A percentile compares a stretch with the other conserved stretches of the same genome.
phyloP scores from a whole-genome alignment of 2,329 filamentous ascomycete species.

The Amylocarpus encephaloides region DNA sequence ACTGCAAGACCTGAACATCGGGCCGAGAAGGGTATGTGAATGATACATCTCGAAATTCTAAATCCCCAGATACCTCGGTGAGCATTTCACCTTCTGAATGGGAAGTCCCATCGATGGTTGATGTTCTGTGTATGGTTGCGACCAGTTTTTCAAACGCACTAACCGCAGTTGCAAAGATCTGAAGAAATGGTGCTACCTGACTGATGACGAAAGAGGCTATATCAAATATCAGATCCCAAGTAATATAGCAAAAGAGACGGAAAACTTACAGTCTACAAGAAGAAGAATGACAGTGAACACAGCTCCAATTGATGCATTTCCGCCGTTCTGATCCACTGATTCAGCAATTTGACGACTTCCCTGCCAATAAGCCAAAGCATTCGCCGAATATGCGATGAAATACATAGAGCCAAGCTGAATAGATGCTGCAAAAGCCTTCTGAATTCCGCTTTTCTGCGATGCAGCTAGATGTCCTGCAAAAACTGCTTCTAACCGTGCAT shows the following conservation, averaged over 20 bases:
- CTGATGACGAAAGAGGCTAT: conserved; percentile 49
- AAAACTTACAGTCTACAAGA: conserved; percentile 41
- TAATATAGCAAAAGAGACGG: neutral
- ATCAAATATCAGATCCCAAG: conserved; percentile 2
- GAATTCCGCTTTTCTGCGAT: conserved; percentile 39
- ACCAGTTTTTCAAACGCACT: conserved; percentile 50
- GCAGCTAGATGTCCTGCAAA: conserved; percentile 40
- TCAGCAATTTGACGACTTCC: conserved; percentile 45
- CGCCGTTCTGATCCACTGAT: conserved; percentile 11
- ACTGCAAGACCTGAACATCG: conserved; percentile 27
- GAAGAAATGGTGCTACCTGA: conserved; percentile 55
- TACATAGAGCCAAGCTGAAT: conserved; percentile 43
- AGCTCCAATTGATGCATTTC: conserved; percentile 30
- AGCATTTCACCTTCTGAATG: conserved; percentile 9
- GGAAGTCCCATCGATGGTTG: conserved; percentile 20
- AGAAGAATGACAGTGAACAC: conserved; percentile 46
- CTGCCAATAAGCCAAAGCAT: conserved; percentile 53
- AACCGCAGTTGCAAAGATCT: conserved; percentile 52
- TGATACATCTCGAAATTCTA: conserved; percentile 32
- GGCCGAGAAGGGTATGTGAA: conserved; percentile 31
- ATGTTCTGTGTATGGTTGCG: conserved; percentile 16
- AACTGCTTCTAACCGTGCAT: conserved; percentile 41
- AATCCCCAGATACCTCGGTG: conserved; percentile 22
- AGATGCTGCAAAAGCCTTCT: conserved; percentile 43
- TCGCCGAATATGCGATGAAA: conserved; percentile 36